Base-by-base conservation (phyloP, 768 basidiomycete genomes). In the Naematelia aurantialba region DNA sequence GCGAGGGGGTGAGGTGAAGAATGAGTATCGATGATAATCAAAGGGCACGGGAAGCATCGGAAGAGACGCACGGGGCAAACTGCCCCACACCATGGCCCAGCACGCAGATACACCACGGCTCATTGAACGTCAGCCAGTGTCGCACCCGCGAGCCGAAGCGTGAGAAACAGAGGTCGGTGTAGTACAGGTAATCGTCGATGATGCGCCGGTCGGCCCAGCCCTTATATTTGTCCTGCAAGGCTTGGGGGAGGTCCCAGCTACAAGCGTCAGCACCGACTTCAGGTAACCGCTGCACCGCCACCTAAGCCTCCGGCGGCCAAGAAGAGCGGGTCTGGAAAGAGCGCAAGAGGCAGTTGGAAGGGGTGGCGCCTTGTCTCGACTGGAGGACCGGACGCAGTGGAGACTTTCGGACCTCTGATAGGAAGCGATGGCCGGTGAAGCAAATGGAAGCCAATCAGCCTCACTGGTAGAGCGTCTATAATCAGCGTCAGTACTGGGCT, bases 71-170 rank as follows among this genome's bases (percentile, higher is more conserved):
- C 61, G 66, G 66, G 14, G 68, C 87, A 62, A 88, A 88, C 13
- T 85, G 81, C 47, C 86, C 87, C 47, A 83, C 80, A 13, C 85
- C 84, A 67, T 87, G 85, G n/a, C 87, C 87, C 49, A 86, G 85
- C 84, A 87, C 63, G 5, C 62, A 51, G 19, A 60, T 49, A 50
- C 64, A 66, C 67, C 67, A 71, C 0, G 86, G 86, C 78, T 89
- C 87, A 73, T 89, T 88, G 76, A 88, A 79, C 2, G 87, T 88
- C 50, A 88, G 57, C 88, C 87, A 88, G 73, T 87, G 79, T 76
- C 87, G 85, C 66, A 89, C 87, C 59, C 86, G 82, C 74, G 87
- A 85, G 21, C 88, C 88, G 69, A 87, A 89, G 13, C 82, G 79
- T 65, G 85, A 81, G 74, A 89, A 89, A 77, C 87, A 87, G 47